Evolutionary conservation across 768 basidiomycete species (phyloP).

Genomic region (Agrocybe chaxingu): DNA sequence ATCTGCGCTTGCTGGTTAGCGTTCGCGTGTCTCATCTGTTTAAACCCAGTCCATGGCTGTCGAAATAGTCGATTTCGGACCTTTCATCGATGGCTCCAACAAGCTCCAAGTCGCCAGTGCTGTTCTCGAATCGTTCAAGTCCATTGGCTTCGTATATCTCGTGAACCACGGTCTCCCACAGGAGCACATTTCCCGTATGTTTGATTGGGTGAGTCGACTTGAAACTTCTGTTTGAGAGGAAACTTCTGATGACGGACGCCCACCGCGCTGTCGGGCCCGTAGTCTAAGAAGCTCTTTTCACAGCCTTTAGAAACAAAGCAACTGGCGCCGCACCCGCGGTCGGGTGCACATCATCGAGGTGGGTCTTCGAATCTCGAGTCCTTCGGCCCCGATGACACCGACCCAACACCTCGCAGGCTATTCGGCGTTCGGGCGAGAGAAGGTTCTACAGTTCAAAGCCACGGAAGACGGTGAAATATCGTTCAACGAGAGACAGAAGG

Average conservation of each 20-base stretch:
- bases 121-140: constrained; percentile 42
- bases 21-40: too few species aligned
- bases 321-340: constrained; percentile 42
- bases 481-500: not conserved
- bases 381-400: not conserved
- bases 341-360: constrained; percentile 45
- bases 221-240: not conserved
- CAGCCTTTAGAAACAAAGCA: constrained; percentile 35
- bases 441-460: constrained; percentile 33
- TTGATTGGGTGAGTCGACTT: constrained; percentile 32
- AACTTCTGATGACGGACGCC: not conserved
- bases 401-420: constrained; percentile 27
- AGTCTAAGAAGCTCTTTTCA: constrained; percentile 39
- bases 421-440: constrained; percentile 36
- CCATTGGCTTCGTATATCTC: constrained; percentile 47
- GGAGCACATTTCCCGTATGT: constrained; percentile 35
- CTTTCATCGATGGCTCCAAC: constrained; percentile 37
- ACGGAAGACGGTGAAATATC: constrained; percentile 3
- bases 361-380: constrained; percentile 14
- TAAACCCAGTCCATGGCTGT: constrained; percentile 17
- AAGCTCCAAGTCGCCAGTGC: constrained; percentile 37
- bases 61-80: constrained; percentile 37
- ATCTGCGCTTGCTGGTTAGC: too few species aligned
- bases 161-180: constrained; percentile 38
- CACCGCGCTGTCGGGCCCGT: not conserved